Evolutionary conservation across 2,329 filamentous ascomycete species (phyloP).

Genomic region (Thielaviopsis musarum): DNA sequence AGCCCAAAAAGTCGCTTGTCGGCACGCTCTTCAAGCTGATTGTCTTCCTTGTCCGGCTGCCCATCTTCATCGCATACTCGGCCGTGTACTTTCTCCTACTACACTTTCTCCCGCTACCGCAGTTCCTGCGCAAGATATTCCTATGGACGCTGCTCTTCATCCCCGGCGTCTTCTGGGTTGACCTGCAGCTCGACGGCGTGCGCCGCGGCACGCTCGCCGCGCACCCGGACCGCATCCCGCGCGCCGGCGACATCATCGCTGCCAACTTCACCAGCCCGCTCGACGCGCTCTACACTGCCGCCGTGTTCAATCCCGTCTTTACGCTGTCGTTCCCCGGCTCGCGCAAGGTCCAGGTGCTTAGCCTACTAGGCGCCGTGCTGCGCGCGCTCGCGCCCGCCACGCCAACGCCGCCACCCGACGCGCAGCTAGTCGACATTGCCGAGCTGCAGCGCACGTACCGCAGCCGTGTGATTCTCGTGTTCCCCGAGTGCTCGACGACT

Average conservation of each 20-base stretch:
- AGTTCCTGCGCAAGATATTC: conserved; percentile 56
- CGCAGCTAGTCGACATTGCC: conserved; percentile 41
- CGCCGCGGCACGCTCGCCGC: conserved; percentile 74
- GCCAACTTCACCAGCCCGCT: conserved; percentile 84
- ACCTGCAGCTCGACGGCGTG: conserved; percentile 94
- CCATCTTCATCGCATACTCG: conserved; percentile 53
- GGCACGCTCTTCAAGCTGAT: conserved; percentile 48
- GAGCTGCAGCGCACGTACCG: conserved; percentile 52
- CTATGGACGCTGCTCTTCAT: conserved; percentile 78
- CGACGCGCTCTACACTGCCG: conserved; percentile 84
- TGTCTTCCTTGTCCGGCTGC: conserved; percentile 67
- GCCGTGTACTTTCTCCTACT: conserved; percentile 63
- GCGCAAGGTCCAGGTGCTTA: conserved; percentile 57
- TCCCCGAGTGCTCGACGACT: conserved; percentile 86
- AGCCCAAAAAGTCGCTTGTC: conserved; percentile 41
- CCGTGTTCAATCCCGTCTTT: conserved; percentile 92
- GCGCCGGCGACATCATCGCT: conserved; percentile 66
- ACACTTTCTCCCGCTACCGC: conserved; percentile 57
- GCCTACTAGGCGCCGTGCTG: conserved; percentile 57
- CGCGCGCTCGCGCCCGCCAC: conserved; percentile 50
- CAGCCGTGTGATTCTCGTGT: conserved; percentile 62
- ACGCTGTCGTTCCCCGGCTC: conserved; percentile 66
- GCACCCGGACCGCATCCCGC: conserved; percentile 57
- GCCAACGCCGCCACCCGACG: conserved; percentile 26
- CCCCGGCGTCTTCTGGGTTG: conserved; percentile 94